Conservation (phyloP, 768 basidiomycete genomes). For the Lactifluus pinguis region DNA sequence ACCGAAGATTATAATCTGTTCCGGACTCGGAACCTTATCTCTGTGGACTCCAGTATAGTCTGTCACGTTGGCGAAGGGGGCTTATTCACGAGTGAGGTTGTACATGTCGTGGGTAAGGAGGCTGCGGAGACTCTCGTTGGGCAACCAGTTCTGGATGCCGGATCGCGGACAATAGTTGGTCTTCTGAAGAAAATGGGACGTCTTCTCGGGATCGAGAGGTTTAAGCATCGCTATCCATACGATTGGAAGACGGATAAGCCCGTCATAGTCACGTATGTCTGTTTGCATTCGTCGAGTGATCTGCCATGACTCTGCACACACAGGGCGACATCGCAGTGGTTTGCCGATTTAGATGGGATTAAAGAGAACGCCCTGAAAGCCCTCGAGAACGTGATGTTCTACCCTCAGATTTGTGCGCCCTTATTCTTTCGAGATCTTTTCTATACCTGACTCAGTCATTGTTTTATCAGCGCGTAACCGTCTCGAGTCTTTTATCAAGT, state of each 20-base stretch:
- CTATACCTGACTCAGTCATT: neutral
- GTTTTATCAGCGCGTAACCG: constrained; percentile 61
- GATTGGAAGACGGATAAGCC: constrained; percentile 96
- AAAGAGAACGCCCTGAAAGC: constrained; percentile 67
- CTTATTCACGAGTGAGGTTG: constrained; percentile 52
- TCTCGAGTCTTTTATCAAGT: constrained; percentile 77
- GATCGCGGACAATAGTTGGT: constrained; percentile 55
- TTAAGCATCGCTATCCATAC: constrained; percentile 88
- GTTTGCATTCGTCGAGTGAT: neutral
- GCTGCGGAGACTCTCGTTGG: constrained; percentile 45
- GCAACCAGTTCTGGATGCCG: constrained; percentile 63
- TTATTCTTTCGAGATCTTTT: neutral
- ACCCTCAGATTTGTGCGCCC: constrained; percentile 61
- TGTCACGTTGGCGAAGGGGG: constrained; percentile 83
- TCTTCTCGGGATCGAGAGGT: constrained; percentile 57
- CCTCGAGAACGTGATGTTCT: constrained; percentile 62
- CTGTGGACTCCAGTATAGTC: constrained; percentile 37
- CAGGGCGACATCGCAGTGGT: constrained; percentile 96
- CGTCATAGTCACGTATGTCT: constrained; percentile 74
- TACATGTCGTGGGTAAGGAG: constrained; percentile 45
- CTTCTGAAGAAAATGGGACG: constrained; percentile 47
- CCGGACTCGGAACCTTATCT: constrained; percentile 44
- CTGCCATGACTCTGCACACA: neutral
- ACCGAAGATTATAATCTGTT: constrained; percentile 84
- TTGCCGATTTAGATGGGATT: constrained; percentile 82